Evolutionary conservation across 2,329 filamentous ascomycete genomes (phyloP).

Genomic region (Fusarium mundagurra): DNA sequence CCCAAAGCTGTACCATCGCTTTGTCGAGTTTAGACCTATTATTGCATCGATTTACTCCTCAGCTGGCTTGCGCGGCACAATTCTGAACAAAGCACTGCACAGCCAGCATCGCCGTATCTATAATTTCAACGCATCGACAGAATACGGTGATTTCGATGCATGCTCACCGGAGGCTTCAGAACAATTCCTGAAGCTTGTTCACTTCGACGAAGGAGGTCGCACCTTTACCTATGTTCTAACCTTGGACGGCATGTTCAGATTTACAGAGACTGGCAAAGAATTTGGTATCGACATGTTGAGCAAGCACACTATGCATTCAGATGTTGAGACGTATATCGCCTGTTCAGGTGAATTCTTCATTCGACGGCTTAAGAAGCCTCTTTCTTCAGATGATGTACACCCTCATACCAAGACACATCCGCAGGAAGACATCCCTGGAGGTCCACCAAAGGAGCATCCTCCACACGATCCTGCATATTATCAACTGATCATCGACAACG

Average conservation of each 20-base stretch:
- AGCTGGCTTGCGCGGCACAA: slow-evolving; percentile 78
- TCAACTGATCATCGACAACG: slow-evolving; percentile 93
- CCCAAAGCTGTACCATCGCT: slow-evolving; percentile 84
- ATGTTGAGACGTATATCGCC: slow-evolving; percentile 90
- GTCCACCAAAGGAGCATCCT: slow-evolving; percentile 55
- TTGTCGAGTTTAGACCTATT: slow-evolving; percentile 91
- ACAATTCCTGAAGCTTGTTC: slow-evolving; percentile 85
- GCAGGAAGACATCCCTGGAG: slow-evolving; percentile 56
- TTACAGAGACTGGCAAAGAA: slow-evolving; percentile 95
- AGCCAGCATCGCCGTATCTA: slow-evolving; percentile 92
- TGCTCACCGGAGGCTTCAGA: slow-evolving; percentile 77
- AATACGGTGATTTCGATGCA: slow-evolving; percentile 73
- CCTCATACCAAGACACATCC: slow-evolving; percentile 63
- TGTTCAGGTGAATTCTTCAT: slow-evolving; percentile 95
- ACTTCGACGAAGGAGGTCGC: slow-evolving; percentile 85
- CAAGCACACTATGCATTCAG: slow-evolving; percentile 97
- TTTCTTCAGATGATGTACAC: slow-evolving; percentile 54
- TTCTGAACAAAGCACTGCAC: slow-evolving; percentile 86
- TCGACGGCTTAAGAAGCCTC: slow-evolving; percentile 68
- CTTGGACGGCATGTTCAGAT: slow-evolving; percentile 85
- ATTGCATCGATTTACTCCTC: slow-evolving; percentile 89
- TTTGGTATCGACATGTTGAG: slow-evolving; percentile 93
- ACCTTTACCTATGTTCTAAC: slow-evolving; percentile 94
- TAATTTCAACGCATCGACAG: slow-evolving; percentile 82
- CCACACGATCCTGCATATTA: slow-evolving; percentile 68